Conservation (phyloP, 768 basidiomycete species). For the Mycena chlorophos region DNA sequence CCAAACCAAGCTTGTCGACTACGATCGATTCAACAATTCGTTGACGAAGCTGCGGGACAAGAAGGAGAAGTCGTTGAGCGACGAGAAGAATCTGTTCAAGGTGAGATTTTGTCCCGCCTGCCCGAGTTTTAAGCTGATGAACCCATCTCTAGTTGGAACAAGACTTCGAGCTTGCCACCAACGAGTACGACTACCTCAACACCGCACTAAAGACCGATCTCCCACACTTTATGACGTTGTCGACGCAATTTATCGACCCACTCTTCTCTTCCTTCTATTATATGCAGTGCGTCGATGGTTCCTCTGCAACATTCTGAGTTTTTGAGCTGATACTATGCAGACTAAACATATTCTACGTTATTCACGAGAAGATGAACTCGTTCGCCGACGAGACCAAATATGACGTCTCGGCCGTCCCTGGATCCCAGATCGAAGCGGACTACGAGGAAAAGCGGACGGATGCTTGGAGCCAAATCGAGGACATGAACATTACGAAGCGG, state of each 20-base stretch:
- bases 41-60: slow-evolving; percentile 95
- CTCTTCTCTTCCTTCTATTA: slow-evolving; percentile 99
- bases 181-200: slow-evolving; percentile 94
- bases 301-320: neutral
- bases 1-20: slow-evolving; percentile 81
- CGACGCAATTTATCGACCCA: slow-evolving; percentile 90
- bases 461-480: slow-evolving; percentile 75
- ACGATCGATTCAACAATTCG: slow-evolving; percentile 94
- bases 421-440: slow-evolving; percentile 68
- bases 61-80: slow-evolving; percentile 93
- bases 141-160: slow-evolving; percentile 71
- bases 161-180: slow-evolving; percentile 90
- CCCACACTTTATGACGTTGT: slow-evolving; percentile 86
- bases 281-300: slow-evolving; percentile 79
- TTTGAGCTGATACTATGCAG: slow-evolving; percentile 38
- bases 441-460: slow-evolving; percentile 87
- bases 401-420: slow-evolving; percentile 62
- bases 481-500: slow-evolving; percentile 78
- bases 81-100: slow-evolving; percentile 98
- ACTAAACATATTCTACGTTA: slow-evolving; percentile 90
- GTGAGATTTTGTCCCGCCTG: slow-evolving; percentile 39
- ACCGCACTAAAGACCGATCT: slow-evolving; percentile 87
- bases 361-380: slow-evolving; percentile 89
- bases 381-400: slow-evolving; percentile 82
- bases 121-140: neutral